Base-by-base conservation (phyloP, 306 rosid species). In the Cucurbita pepo region DNA sequence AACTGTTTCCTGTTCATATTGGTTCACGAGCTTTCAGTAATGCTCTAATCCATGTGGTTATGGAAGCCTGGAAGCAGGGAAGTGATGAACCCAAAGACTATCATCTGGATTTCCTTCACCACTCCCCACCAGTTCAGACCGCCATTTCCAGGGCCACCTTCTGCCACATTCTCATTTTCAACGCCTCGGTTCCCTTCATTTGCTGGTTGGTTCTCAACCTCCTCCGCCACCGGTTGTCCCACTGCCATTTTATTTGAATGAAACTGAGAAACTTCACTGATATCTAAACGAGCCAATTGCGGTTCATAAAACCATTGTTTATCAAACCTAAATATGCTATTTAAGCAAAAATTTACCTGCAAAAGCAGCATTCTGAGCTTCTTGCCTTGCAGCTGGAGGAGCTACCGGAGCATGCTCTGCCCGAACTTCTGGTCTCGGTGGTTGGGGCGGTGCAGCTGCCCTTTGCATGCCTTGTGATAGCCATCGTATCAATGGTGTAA, bases 41-140 rank as follows among this genome's bases (percentile, higher is more conserved):
- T 7, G 54, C 53, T 56, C 80, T 82, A 91, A 64, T 94, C 99
- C 79, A 91, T 82, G 56, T 61, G 48, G 14, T 94, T 88, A 84
- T 91, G 99, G 81, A 94, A 91, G 50, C 97, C 99, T 12, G 99
- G 99, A 61, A 94, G 96, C 56, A 94, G 85, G 54, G 99, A 91
- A 55, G 92, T 89, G 77, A 94, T 89, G 76, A 94, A 94, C 72
- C 99, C 99, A 76, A 94, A 91, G 65, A 94, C 92, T 71, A 94
- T 94, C 96, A 94, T 89, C 80, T 91, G 97, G 72, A 94, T 83
- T 83, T 94, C 99, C 79, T 84, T 86, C 74, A 94, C 88, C 80
- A 94, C 83, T 74, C 86, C 95, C 99, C 99, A 94, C 99, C 89
- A 94, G 43, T 76, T 95, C 80, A 87, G 88, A 41, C 85, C 96